Evolutionary conservation across 208 protist species (phyloP).

Genomic region (Trypanosoma boissoni): DNA sequence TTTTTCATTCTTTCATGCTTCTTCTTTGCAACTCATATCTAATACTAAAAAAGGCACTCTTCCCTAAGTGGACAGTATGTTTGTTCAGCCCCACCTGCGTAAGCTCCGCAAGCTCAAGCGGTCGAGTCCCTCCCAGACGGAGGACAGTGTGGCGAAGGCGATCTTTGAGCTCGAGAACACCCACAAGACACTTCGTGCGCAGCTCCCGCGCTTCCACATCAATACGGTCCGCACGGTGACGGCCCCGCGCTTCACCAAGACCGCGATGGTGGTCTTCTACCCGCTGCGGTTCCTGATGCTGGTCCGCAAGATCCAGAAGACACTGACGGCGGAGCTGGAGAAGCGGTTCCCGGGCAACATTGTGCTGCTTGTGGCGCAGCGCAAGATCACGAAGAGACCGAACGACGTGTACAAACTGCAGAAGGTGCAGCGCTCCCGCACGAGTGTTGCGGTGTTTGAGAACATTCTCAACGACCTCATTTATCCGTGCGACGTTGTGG

Average conservation of each 20-base stretch:
- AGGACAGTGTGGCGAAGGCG: slow-evolving; percentile 79
- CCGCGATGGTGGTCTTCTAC: slow-evolving; percentile 95
- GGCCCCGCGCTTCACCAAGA: slow-evolving; percentile 61
- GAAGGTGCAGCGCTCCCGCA: slow-evolving; percentile 93
- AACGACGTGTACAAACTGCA: slow-evolving; percentile 87
- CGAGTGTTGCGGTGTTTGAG: slow-evolving; percentile 98
- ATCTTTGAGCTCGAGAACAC: slow-evolving; percentile 94
- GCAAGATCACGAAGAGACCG: slow-evolving; percentile 93
- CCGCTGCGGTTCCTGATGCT: slow-evolving; percentile 96
- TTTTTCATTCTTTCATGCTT: slow-evolving; percentile 22
- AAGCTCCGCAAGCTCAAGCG: slow-evolving; percentile 85
- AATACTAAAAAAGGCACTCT: slow-evolving; percentile 18
- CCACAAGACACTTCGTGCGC: slow-evolving; percentile 82
- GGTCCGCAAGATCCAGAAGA: slow-evolving; percentile 95
- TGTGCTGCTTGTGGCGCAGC: slow-evolving; percentile 93
- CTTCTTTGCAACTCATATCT: background rate
- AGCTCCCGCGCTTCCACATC: slow-evolving; percentile 94
- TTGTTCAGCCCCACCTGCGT: slow-evolving; percentile 24
- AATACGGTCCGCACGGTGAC: slow-evolving; percentile 91
- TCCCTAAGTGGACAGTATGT: slow-evolving; percentile 12
- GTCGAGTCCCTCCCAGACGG: slow-evolving; percentile 50
- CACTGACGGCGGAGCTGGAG: slow-evolving; percentile 97
- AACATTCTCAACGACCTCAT: slow-evolving; percentile 97
- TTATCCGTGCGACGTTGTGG: slow-evolving; percentile 97
- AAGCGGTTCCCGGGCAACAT: slow-evolving; percentile 98